Base-by-base conservation (phyloP, 2,329 filamentous ascomycete genomes). In the Neonectria coccinea region DNA sequence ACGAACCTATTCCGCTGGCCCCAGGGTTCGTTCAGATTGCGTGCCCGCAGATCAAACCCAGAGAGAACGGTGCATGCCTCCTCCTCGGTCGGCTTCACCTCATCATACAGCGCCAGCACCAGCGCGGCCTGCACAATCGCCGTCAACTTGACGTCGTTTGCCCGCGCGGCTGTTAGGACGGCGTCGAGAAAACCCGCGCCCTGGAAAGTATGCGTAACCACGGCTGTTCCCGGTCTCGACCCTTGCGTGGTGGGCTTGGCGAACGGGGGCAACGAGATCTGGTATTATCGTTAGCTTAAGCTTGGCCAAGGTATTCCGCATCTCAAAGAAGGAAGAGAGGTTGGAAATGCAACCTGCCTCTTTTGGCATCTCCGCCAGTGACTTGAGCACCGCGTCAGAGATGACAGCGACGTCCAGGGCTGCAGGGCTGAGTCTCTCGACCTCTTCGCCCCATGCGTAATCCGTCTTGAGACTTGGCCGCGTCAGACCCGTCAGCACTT, bases 1-100 rank as follows among this genome's bases (percentile, higher is more conserved):
- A 57, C 54, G 20, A 62, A 58, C 39, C 7, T 29, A 22, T 62
- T 62, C 18, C 59, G 59, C 59, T 57, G 53, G 18, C 53, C n/a
- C 53, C 53, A 57, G 7, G 59, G 54, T 20, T 57, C 53, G n/a
- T 52, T 42, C 9, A 62, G 39, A 20, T 56, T 53, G 6, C 53
- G 44, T 10, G 59, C 33, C 20, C 59, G 59, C n/a, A 62, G 45
- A 25, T 62, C 53, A 20, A 62, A 57, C 2, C 31, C 59, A 0
- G 59, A 58, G 20, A 62, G 59, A 9, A 62, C 54, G 2, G 54
- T 62, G 53, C 59, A 62, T 1, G 36, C 7, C 36, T 57, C 47
- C 12, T 56, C 59, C 10, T 29, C 5, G 1, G 53, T 53, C 7
- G 53, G 47, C 27, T 53, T 39, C 36, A 53, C 33, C 9, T 41